These are phyloP conservation scores for Sarcocystis neurona DNA, from an alignment of 169 alveolate genomes.

Conservation along the genomic window DNA sequence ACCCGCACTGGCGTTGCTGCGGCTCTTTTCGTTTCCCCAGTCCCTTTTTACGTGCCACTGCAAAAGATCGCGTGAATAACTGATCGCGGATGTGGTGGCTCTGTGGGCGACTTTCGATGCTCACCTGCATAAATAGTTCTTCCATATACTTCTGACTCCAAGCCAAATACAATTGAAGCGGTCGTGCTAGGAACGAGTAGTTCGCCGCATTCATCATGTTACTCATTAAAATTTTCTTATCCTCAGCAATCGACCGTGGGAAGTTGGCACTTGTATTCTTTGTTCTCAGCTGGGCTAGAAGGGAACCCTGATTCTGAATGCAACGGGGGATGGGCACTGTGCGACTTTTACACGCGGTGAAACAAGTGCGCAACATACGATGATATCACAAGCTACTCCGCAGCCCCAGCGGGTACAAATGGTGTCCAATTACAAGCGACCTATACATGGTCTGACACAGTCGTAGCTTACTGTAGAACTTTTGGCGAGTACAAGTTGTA, in stretches of 20 bases:
- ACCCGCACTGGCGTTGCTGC: not conserved
- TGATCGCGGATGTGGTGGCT: too few species aligned
- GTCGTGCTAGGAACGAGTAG: slow-evolving; percentile 74
- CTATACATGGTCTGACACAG: too few species aligned
- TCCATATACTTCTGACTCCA: slow-evolving; percentile 76
- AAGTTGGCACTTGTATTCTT: slow-evolving; percentile 6
- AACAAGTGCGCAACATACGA: too few species aligned
- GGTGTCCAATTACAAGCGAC: too few species aligned
- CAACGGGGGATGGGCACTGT: too few species aligned
- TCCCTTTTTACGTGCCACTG: not conserved
- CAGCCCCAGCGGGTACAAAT: too few species aligned
- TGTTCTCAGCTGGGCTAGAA: slow-evolving; percentile 12
- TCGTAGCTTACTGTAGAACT: slow-evolving; percentile 70
- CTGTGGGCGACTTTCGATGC: too few species aligned
- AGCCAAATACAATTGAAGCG: slow-evolving; percentile 63
- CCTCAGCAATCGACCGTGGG: slow-evolving; percentile 49
- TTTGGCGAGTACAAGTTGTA: slow-evolving; percentile 72
- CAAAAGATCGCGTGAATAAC: too few species aligned
- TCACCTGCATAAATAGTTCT: slow-evolving; percentile 79
- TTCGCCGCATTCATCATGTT: slow-evolving; percentile 79
- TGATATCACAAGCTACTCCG: too few species aligned
- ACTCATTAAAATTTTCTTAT: slow-evolving; percentile 66
- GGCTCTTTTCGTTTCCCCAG: not conserved
- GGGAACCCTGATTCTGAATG: not conserved
- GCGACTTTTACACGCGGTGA: too few species aligned